These are phyloP conservation scores for Pulveroboletus sp. DNA, from an alignment of 1,284 basidiomycete species.

Conservation along the genomic window DNA sequence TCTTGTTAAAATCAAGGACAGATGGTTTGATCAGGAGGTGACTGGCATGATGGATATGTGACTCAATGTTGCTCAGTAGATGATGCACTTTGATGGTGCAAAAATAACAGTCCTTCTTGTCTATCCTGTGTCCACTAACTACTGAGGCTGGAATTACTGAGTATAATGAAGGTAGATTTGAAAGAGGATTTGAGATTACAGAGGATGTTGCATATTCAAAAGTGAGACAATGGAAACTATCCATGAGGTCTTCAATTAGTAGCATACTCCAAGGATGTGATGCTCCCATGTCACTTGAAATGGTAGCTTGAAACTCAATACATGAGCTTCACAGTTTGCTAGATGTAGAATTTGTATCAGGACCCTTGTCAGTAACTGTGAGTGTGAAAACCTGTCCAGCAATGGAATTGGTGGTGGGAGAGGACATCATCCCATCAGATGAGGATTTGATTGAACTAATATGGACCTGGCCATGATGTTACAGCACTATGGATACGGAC, in stretches of 20 bases:
- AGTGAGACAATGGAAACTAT: not conserved
- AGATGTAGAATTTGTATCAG: too few relatives aligned
- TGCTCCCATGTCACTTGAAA: not conserved
- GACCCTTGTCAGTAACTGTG: not conserved
- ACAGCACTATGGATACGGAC: too few relatives aligned
- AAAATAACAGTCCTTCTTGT: not conserved
- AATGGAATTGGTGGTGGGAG: not conserved
- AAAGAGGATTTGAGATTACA: not conserved
- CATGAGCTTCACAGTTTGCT: too few relatives aligned
- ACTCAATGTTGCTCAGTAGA: not conserved
- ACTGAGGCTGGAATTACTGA: too few relatives aligned
- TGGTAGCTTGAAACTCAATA: too few relatives aligned
- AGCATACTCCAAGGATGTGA: not conserved
- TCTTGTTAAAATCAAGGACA: not conserved
- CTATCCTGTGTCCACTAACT: too few relatives aligned
- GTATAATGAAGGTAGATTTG: too few relatives aligned
- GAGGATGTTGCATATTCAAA: not conserved
- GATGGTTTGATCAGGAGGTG: not conserved
- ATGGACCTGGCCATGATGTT: too few relatives aligned
- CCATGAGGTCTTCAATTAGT: not conserved
- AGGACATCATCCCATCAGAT: too few relatives aligned
- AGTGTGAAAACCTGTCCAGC: not conserved
- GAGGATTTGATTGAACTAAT: too few relatives aligned
- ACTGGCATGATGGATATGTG: not conserved
- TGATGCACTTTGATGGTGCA: not conserved